phyloP scores from a whole-genome alignment of 441 rosid genomes.

The Populus hybrid region DNA sequence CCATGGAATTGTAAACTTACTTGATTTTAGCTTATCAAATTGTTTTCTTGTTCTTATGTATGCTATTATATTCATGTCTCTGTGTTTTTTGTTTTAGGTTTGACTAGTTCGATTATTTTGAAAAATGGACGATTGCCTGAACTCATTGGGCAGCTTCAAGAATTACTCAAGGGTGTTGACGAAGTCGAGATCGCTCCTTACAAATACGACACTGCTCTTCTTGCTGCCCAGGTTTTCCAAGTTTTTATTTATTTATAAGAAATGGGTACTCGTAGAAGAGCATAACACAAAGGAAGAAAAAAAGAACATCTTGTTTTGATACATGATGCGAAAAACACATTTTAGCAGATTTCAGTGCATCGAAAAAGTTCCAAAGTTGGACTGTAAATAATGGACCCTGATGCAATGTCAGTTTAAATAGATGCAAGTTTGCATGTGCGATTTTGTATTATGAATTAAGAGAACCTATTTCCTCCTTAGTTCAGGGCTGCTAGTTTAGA shows the following conservation, averaged over 20 bases:
- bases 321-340: neutral
- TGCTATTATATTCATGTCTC: neutral
- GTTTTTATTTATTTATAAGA: neutral
- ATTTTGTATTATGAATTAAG: neutral
- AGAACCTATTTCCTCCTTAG: neutral
- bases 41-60: constrained; percentile 1
- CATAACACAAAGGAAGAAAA: neutral
- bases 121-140: constrained; percentile 76
- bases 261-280: neutral
- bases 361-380: neutral
- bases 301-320: neutral
- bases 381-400: neutral
- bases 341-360: neutral
- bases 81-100: constrained; percentile 37
- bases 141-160: constrained; percentile 76
- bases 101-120: constrained; percentile 73
- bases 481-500: neutral
- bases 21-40: neutral
- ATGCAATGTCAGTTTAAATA: neutral
- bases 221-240: constrained; percentile 70
- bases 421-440: neutral
- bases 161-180: constrained; percentile 68
- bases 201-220: constrained; percentile 54
- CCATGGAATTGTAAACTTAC: neutral
- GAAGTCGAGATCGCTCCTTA: constrained; percentile 49